Conservation (phyloP, 257 asterid genomes). For the Solanum virginianum region DNA sequence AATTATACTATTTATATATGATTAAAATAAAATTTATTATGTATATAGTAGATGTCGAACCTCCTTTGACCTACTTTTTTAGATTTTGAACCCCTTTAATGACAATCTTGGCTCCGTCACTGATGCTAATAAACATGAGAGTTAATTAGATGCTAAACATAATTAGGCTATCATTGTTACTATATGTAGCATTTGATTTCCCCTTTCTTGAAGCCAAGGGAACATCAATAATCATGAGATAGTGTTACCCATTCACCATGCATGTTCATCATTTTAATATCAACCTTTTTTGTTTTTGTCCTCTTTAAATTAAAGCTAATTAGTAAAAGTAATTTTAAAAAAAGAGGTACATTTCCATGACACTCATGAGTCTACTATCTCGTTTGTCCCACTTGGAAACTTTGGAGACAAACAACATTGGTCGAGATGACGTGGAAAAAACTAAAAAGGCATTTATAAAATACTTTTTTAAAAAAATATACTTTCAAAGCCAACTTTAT, state of each 20-base stretch:
- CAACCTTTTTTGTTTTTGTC: neutral
- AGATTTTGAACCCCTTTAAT: too few species aligned
- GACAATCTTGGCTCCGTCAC: too few species aligned
- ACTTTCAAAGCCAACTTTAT: neutral
- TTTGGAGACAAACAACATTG: neutral
- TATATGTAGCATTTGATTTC: neutral
- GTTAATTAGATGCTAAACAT: neutral
- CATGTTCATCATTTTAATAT: neutral
- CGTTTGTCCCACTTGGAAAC: neutral
- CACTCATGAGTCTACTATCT: neutral
- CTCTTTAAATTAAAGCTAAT: neutral
- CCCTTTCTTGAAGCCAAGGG: neutral
- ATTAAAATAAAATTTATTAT: too few species aligned
- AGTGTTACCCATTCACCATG: neutral
- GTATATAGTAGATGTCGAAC: too few species aligned
- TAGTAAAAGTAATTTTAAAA: neutral
- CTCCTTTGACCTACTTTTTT: too few species aligned
- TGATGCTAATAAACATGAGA: neutral
- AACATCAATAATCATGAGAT: neutral
- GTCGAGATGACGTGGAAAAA: neutral
- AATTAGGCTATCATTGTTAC: neutral
- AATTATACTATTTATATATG: too few species aligned
- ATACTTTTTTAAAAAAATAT: neutral
- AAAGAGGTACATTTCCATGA: neutral
- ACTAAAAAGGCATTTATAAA: neutral